phyloP scores from a whole-genome alignment of 257 asterid species.

The Nicotiana undulata region DNA sequence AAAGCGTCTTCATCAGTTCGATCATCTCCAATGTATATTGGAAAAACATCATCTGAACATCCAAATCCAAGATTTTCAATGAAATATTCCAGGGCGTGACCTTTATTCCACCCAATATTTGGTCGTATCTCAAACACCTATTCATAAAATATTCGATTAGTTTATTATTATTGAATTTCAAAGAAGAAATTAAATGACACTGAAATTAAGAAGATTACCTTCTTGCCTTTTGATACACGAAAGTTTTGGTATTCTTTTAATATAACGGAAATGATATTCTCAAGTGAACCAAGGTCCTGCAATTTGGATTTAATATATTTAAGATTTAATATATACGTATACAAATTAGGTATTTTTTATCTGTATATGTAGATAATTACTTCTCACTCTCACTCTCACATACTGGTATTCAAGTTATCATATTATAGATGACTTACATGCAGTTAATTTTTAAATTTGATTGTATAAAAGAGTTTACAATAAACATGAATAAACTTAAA shows the following conservation, averaged over 20 bases:
- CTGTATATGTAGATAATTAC: no score
- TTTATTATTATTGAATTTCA: not conserved
- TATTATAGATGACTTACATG: no score
- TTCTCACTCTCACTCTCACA: no score
- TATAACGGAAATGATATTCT: not conserved
- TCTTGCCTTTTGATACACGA: not conserved
- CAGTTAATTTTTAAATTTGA: no score
- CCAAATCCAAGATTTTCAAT: not conserved
- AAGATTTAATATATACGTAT: no score
- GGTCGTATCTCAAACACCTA: not conserved
- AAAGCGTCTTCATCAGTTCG: not conserved
- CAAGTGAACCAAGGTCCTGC: not conserved
- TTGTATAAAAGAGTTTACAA: no score
- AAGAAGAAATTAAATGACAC: not conserved
- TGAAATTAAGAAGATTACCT: not conserved
- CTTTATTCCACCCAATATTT: constrained; percentile 4
- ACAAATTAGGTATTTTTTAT: no score
- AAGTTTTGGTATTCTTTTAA: not conserved
- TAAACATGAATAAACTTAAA: no score
- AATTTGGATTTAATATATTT: no score
- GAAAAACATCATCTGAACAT: not conserved
- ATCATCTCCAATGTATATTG: constrained; percentile 2
- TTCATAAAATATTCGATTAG: not conserved
- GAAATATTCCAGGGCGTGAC: not conserved
- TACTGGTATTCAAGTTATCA: no score